Percentiles rank a stretch among this genome's conserved stretches.
Evolutionary conservation across 441 rosid species (phyloP).

Genomic region (Pelargonium cotyledonis): DNA sequence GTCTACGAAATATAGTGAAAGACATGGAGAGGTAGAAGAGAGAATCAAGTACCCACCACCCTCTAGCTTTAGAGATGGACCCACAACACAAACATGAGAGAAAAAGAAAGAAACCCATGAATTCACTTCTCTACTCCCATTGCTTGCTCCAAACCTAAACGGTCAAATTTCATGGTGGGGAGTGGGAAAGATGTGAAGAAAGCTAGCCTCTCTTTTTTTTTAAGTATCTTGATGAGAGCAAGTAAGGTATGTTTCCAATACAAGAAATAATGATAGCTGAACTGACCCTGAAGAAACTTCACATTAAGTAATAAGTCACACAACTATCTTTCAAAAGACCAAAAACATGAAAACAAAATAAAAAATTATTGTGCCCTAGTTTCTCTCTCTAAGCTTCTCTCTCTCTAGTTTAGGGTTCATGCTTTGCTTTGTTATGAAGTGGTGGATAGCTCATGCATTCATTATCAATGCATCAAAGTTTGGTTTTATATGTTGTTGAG

Average conservation of each 20-base stretch:
- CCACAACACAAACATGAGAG: background rate
- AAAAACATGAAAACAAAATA: background rate
- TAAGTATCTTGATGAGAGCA: background rate
- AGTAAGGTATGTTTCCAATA: constrained; percentile 3
- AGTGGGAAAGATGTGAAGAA: too few species aligned
- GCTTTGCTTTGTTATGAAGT: background rate
- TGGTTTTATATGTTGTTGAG: background rate
- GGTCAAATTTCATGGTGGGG: background rate
- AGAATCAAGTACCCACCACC: too few species aligned
- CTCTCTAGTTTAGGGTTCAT: background rate
- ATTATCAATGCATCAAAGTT: background rate
- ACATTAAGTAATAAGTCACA: background rate
- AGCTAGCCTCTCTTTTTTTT: background rate
- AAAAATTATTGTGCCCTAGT: background rate
- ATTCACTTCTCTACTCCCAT: background rate
- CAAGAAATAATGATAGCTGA: background rate
- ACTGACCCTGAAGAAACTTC: background rate
- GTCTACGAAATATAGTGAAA: too few species aligned
- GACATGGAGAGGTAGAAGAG: too few species aligned
- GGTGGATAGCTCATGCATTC: background rate
- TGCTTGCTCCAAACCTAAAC: background rate
- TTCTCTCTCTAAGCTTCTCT: too few species aligned
- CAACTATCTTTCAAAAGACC: background rate
- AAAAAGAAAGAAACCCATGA: background rate
- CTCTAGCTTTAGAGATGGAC: too few species aligned